Evolutionary conservation across 2,329 filamentous ascomycete genomes (phyloP).

Genomic region (Coleophoma cylindrospora): DNA sequence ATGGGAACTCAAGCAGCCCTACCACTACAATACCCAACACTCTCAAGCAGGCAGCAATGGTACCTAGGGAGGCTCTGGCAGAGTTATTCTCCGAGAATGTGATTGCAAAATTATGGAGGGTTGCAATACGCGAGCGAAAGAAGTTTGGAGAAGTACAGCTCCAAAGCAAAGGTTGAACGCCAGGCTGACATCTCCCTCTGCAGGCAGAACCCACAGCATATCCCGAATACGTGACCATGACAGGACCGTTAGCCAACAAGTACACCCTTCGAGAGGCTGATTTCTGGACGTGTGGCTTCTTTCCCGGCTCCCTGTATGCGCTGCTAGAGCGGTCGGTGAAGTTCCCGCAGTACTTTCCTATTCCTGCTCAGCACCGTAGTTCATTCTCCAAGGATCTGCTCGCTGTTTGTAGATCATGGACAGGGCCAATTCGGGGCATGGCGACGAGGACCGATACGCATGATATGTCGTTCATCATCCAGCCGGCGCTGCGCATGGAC

Average conservation of each 20-base stretch:
- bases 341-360: not conserved
- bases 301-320: slow-evolving; percentile 1
- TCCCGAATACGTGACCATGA: slow-evolving; percentile 27
- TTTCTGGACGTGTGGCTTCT: slow-evolving; percentile 8
- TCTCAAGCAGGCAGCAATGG: too few species aligned
- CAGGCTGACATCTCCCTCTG: not conserved
- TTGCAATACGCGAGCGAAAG: slow-evolving; percentile 7
- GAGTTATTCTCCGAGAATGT: slow-evolving; percentile 14
- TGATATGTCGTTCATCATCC: slow-evolving; percentile 41
- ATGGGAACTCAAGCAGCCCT: too few species aligned
- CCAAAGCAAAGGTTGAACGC: too few species aligned
- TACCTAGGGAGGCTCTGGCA: not conserved
- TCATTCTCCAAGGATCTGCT: slow-evolving; percentile 7
- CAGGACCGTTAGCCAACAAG: slow-evolving; percentile 16
- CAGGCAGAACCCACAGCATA: slow-evolving; percentile 12
- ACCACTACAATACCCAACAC: too few species aligned
- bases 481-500: slow-evolving; percentile 32
- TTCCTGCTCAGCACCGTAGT: not conserved
- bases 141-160: too few species aligned
- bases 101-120: slow-evolving; percentile 14
- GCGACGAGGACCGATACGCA: slow-evolving; percentile 31
- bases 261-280: not conserved
- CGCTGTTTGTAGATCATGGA: slow-evolving; percentile 7
- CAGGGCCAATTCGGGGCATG: slow-evolving; percentile 8
- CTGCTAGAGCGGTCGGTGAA: slow-evolving; percentile 2